Evolutionary conservation across 805 yeast genomes (phyloP).

Genomic region (Cyberlindnera americana): DNA sequence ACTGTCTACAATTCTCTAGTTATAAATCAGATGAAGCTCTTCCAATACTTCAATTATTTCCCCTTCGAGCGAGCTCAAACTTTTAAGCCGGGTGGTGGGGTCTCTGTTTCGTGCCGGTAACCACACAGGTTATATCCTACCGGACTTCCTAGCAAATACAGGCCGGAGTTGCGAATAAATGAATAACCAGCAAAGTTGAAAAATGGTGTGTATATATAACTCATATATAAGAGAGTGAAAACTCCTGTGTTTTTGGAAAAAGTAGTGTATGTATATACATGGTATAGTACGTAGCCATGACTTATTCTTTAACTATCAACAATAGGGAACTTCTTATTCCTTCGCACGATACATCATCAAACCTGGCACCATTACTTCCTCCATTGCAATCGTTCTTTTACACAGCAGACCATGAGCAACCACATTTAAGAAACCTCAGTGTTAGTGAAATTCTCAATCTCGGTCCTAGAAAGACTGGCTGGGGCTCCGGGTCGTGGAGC

Average conservation of each 20-base stretch:
- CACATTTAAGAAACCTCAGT: slow-evolving; percentile 2
- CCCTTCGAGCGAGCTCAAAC: no score
- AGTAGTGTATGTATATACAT: no score
- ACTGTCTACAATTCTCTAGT: no score
- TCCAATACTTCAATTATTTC: no score
- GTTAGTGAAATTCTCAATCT: slow-evolving; percentile 4
- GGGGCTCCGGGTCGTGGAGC: no score
- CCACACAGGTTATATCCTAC: slow-evolving; percentile 2
- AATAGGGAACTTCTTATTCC: slow-evolving; percentile 10
- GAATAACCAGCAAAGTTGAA: slow-evolving; percentile 1
- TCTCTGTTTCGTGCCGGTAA: no score
- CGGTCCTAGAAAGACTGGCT: neutral
- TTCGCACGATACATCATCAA: neutral
- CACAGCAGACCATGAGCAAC: slow-evolving; percentile 4
- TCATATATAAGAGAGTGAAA: no score
- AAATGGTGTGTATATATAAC: neutral
- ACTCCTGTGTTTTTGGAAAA: no score
- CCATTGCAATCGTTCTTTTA: slow-evolving; percentile 8
- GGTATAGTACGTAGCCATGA: no score
- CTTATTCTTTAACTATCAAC: slow-evolving; percentile 6
- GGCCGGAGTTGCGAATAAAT: neutral
- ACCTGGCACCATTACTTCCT: neutral
- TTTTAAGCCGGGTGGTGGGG: no score
- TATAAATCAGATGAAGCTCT: no score
- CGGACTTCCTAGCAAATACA: neutral